These are phyloP conservation scores for Penicillium atrosanguineum DNA, from an alignment of 495 filamentous ascomycete species.

Conservation along the genomic window DNA sequence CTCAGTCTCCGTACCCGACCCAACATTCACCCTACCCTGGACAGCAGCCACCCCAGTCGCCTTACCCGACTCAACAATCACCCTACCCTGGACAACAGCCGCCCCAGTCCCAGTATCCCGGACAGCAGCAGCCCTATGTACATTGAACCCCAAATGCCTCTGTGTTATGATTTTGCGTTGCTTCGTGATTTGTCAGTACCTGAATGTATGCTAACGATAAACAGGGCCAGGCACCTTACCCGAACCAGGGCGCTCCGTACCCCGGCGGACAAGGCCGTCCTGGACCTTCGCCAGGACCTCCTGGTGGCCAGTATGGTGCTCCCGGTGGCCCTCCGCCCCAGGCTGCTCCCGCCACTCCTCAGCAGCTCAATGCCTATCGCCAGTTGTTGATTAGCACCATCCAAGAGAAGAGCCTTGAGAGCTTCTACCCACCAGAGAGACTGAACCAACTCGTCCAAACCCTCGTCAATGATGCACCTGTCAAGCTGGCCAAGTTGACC, in stretches of 20 bases:
- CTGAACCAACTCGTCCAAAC: conserved; percentile 37
- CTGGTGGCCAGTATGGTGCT: conserved; percentile 29
- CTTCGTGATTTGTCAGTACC: background rate
- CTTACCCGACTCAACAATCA: background rate
- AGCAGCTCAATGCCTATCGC: conserved; percentile 51
- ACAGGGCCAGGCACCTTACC: conserved; percentile 26
- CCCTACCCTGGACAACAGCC: conserved; percentile 12
- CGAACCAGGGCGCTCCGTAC: conserved; percentile 34
- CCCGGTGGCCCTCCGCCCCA: conserved; percentile 23
- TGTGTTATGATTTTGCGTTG: conserved; percentile 11
- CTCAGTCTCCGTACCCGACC: conserved; percentile 1
- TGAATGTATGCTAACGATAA: conserved; percentile 16
- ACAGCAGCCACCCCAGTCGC: conserved; percentile 6
- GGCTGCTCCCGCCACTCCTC: conserved; percentile 39
- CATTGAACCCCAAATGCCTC: conserved; percentile 18
- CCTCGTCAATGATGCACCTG: conserved; percentile 42
- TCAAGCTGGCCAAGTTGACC: conserved; percentile 49
- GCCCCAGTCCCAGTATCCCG: background rate
- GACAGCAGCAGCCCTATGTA: conserved; percentile 32
- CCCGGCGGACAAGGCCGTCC: conserved; percentile 30
- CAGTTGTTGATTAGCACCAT: conserved; percentile 52
- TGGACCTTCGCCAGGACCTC: conserved; percentile 30
- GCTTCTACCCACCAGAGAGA: conserved; percentile 52
- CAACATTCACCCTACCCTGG: conserved; percentile 7
- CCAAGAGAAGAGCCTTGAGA: conserved; percentile 56